These are phyloP conservation scores for Pseudozyma sp. DNA, from an alignment of 1,284 basidiomycete species.

Conservation along the genomic window DNA sequence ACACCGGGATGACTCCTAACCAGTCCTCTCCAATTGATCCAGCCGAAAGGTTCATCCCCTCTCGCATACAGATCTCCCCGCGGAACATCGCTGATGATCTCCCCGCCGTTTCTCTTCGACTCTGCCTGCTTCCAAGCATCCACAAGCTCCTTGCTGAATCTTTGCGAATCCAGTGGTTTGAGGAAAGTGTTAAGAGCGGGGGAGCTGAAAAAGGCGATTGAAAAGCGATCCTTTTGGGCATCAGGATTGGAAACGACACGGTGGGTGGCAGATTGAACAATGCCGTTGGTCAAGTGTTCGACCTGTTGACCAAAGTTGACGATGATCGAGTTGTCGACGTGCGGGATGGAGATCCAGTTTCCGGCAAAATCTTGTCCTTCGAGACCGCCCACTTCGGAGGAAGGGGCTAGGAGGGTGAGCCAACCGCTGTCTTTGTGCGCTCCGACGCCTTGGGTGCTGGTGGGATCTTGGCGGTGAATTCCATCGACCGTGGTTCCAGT, in stretches of 20 bases:
- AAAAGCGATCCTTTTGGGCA: conserved; percentile 16
- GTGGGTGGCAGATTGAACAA: conserved; percentile 59
- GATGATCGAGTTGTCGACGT: conserved; percentile 38
- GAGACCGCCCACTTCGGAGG: conserved; percentile 43
- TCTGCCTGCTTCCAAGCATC: conserved; percentile 33
- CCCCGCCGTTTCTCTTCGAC: conserved; percentile 13
- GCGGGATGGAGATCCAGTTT: conserved; percentile 53
- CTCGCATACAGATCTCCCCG: conserved; percentile 50
- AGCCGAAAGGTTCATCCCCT: conserved; percentile 46
- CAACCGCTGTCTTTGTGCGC: conserved; percentile 63
- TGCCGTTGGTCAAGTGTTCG: conserved; percentile 51
- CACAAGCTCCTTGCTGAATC: conserved; percentile 37
- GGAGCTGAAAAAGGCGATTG: conserved; percentile 57
- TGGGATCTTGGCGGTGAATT: conserved; percentile 23
- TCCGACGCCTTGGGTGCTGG: conserved; percentile 57
- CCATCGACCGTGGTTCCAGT: conserved; percentile 44
- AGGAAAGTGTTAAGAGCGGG: conserved; percentile 51
- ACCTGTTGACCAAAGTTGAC: conserved; percentile 66
- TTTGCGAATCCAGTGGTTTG: conserved; percentile 21
- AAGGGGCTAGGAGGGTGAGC: conserved; percentile 58
- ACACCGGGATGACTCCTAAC: conserved; percentile 51
- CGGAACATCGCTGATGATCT: conserved; percentile 47
- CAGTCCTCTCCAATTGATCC: conserved; percentile 58
- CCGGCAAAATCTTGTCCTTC: conserved; percentile 57
- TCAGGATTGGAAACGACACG: conserved; percentile 43